phyloP scores from a whole-genome alignment of 371 early-diverging fungal species.

The Blakeslea trispora region DNA sequence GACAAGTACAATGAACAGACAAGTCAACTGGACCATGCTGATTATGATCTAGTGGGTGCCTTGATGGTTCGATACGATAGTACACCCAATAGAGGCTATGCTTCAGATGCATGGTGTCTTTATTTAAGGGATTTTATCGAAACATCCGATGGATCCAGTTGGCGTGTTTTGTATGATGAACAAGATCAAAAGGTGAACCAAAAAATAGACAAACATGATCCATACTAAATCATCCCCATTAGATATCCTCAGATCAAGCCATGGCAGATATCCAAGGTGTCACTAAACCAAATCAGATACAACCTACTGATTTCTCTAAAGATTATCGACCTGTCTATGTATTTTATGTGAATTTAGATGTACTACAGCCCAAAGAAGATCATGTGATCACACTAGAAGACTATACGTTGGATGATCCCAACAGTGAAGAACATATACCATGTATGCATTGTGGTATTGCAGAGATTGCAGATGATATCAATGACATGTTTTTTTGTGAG shows the following conservation, averaged over 20 bases:
- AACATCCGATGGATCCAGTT: constrained; percentile 27
- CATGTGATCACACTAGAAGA: constrained; percentile 37
- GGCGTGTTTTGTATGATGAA: constrained; percentile 32
- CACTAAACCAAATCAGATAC: not conserved
- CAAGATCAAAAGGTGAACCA: constrained; percentile 13
- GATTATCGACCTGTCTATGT: constrained; percentile 42
- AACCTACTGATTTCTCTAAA: constrained; percentile 19
- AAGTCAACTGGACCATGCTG: constrained; percentile 15
- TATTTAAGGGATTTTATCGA: constrained; percentile 44
- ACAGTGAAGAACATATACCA: constrained; percentile 22
- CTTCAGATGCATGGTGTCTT: constrained; percentile 33
- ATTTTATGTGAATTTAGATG: constrained; percentile 37
- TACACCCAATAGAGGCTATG: constrained; percentile 7
- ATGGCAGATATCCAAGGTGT: constrained; percentile 26
- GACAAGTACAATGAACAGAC: constrained; percentile 7
- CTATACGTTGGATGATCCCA: constrained; percentile 30
- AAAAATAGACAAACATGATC: not conserved
- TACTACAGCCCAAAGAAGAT: constrained; percentile 1
- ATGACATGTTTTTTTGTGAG: constrained; percentile 52
- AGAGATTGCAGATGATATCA: constrained; percentile 36
- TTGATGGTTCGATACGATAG: constrained; percentile 37
- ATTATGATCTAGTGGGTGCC: constrained; percentile 42
- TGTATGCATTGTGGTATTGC: constrained; percentile 44
- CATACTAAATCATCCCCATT: not conserved
- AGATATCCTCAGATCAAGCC: constrained; percentile 29